phyloP scores from a whole-genome alignment of 768 basidiomycete species.

The Auricularia sp. region DNA sequence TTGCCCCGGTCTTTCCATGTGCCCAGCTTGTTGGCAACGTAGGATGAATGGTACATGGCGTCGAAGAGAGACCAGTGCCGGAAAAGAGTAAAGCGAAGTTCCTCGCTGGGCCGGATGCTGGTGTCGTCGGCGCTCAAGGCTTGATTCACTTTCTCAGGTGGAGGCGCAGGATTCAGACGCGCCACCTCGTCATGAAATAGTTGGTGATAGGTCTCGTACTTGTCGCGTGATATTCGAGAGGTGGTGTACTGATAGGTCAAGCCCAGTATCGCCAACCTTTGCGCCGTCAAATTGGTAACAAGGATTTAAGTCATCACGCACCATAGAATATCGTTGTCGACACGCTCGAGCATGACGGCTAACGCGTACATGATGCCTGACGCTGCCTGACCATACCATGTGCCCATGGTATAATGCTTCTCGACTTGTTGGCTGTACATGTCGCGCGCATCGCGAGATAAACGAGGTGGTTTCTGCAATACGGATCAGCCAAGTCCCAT shows the following conservation, averaged over 20 bases:
- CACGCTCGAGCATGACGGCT: slow-evolving; percentile 81
- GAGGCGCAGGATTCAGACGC: slow-evolving; percentile 65
- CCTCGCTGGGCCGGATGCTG: slow-evolving; percentile 73
- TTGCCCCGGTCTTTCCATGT: slow-evolving; percentile 94
- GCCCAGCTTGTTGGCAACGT: slow-evolving; percentile 88
- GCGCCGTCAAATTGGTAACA: neutral
- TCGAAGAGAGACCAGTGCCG: slow-evolving; percentile 98
- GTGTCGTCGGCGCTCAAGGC: slow-evolving; percentile 63
- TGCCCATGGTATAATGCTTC: slow-evolving; percentile 77
- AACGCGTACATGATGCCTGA: slow-evolving; percentile 83
- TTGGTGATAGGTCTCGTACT: slow-evolving; percentile 72
- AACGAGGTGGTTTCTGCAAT: slow-evolving; percentile 38
- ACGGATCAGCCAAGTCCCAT: slow-evolving; percentile 3
- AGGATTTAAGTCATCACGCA: slow-evolving; percentile 23
- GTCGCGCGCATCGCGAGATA: slow-evolving; percentile 62
- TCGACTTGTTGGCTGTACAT: slow-evolving; percentile 54
- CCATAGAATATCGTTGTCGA: slow-evolving; percentile 93
- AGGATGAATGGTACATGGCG: slow-evolving; percentile 94
- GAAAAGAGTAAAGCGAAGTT: slow-evolving; percentile 88
- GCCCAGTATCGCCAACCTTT: slow-evolving; percentile 85
- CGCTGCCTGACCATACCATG: slow-evolving; percentile 82
- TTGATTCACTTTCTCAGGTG: slow-evolving; percentile 15
- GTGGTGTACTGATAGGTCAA: slow-evolving; percentile 88
- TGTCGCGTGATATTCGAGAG: slow-evolving; percentile 75
- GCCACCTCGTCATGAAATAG: slow-evolving; percentile 87